Base-by-base conservation (phyloP, 2,329 filamentous ascomycete species). In the Alternaria solani region DNA sequence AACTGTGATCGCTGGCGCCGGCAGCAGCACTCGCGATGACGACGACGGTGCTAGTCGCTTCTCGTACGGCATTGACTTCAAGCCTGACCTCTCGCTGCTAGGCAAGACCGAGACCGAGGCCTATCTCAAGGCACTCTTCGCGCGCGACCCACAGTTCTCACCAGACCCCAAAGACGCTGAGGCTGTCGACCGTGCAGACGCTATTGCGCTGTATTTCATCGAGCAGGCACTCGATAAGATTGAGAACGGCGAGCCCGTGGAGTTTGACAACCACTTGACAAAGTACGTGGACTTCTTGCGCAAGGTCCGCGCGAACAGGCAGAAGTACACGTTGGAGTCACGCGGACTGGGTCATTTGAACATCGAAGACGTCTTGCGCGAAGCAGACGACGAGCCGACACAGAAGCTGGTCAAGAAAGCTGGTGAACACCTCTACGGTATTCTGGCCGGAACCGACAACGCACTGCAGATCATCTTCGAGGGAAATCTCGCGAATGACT, bases 361-460 rank as follows among this genome's bases (percentile, higher is more conserved):
- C n/a, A 59, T 59, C n/a, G 43, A 59, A 26, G 51, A 59, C 49
- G 36, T 59, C 51, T 59, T 59, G 51, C 56, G 51, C 8, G 51
- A 59, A 36, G 56, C 56, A 5, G 56, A 59, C 25, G 43, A 30
- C 9, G 56, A 59, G 56, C 56, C 56, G 7, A 59, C 56, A 5
- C 56, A 59, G 51, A 59, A 59, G 51, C 43, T 59, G 3, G 56
- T 59, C 20, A 59, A 59, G 30, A 59, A 59, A 36, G 56, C 56
- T 32, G 56, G 56, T 14, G 51, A 59, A n/a, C 56, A 59, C 49
- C 36, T 55, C 6, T 58, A 58, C 44, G 55, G 48, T 1, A 58
- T 58, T 4, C 16, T 58, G 55, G 42, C 34, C 1, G 55, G 55
- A 1, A 53, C 48, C 2, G 48, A 58, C 25, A 58, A 58, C 38